Evolutionary conservation across 2,329 filamentous ascomycete genomes (phyloP).

Genomic region (Diaporthe sp.): DNA sequence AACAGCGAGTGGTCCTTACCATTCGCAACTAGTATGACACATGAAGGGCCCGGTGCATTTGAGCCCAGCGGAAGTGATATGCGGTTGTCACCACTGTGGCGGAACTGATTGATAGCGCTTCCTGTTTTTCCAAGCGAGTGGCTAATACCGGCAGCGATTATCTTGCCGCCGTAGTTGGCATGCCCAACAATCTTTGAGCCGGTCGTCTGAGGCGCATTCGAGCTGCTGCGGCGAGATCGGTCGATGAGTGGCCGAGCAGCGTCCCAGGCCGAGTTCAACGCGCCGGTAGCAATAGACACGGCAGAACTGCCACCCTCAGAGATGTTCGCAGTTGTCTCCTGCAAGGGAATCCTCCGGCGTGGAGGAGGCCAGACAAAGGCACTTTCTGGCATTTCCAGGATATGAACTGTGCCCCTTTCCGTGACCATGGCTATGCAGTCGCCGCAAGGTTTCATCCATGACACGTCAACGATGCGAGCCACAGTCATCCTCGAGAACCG

Average conservation of each 20-base stretch:
- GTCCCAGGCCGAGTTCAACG: constrained; percentile 78
- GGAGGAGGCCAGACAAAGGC: constrained; percentile 91
- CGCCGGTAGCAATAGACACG: constrained; percentile 78
- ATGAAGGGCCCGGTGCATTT: constrained; percentile 68
- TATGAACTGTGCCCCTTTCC: constrained; percentile 93
- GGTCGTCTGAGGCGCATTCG: constrained; percentile 52
- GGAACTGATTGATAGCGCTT: constrained; percentile 76
- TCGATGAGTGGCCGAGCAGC: constrained; percentile 74
- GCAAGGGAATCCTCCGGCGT: constrained; percentile 62
- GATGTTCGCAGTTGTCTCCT: constrained; percentile 61
- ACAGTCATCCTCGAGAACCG: constrained; percentile 93
- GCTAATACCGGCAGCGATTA: constrained; percentile 80
- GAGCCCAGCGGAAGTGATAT: constrained; percentile 74
- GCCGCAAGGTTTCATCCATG: constrained; percentile 86
- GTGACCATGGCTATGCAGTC: constrained; percentile 91
- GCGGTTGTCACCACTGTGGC: constrained; percentile 82
- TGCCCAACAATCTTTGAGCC: constrained; percentile 68
- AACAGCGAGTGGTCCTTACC: constrained; percentile 74
- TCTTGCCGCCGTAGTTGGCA: constrained; percentile 78
- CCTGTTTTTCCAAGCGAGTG: constrained; percentile 82
- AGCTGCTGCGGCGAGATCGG: constrained; percentile 67
- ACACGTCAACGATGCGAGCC: constrained; percentile 89
- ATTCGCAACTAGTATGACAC: constrained; percentile 76
- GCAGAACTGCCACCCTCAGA: constrained; percentile 67
- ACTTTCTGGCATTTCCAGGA: constrained; percentile 86